Evolutionary conservation across 176 grass and related monocot species (phyloP).

Genomic region (Bolboschoenus planiculmis): DNA sequence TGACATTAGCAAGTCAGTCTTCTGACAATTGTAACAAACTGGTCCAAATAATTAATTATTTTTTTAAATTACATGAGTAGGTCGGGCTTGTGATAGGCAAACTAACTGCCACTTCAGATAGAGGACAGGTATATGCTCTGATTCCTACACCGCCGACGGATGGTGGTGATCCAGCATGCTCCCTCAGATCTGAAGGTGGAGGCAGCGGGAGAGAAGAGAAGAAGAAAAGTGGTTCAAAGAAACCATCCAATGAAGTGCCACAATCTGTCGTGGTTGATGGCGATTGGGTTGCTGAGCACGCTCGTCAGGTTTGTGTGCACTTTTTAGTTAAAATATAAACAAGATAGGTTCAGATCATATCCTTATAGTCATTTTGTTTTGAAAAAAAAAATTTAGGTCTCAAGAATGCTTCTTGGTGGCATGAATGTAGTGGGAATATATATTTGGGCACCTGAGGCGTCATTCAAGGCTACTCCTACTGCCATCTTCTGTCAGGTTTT

Average conservation of each 20-base stretch:
- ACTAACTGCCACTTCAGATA: slow-evolving; percentile 57
- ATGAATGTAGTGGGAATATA: slow-evolving; percentile 74
- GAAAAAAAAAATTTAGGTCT: slow-evolving; percentile 35
- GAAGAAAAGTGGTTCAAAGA: slow-evolving; percentile 37
- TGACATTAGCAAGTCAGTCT: neutral
- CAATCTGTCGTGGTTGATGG: slow-evolving; percentile 51
- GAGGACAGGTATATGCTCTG: slow-evolving; percentile 71
- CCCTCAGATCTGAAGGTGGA: slow-evolving; percentile 35
- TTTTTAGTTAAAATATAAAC: neutral
- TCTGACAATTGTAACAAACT: neutral
- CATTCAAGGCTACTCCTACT: slow-evolving; percentile 71
- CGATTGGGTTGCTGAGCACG: slow-evolving; percentile 92
- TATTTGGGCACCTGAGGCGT: slow-evolving; percentile 72
- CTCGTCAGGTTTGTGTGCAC: slow-evolving; percentile 43
- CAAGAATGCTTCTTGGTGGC: slow-evolving; percentile 84
- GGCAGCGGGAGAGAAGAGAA: slow-evolving; percentile 20
- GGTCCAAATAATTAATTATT: neutral
- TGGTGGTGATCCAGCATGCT: slow-evolving; percentile 48
- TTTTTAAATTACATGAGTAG: slow-evolving; percentile 12
- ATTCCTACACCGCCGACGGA: slow-evolving; percentile 85
- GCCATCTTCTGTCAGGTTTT: slow-evolving; percentile 52
- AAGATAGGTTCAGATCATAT: neutral
- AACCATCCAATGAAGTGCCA: slow-evolving; percentile 24
- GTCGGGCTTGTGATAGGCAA: slow-evolving; percentile 84
- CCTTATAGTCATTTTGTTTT: neutral